Conservation (phyloP, 768 basidiomycete genomes). For the Lepiota venenata region DNA sequence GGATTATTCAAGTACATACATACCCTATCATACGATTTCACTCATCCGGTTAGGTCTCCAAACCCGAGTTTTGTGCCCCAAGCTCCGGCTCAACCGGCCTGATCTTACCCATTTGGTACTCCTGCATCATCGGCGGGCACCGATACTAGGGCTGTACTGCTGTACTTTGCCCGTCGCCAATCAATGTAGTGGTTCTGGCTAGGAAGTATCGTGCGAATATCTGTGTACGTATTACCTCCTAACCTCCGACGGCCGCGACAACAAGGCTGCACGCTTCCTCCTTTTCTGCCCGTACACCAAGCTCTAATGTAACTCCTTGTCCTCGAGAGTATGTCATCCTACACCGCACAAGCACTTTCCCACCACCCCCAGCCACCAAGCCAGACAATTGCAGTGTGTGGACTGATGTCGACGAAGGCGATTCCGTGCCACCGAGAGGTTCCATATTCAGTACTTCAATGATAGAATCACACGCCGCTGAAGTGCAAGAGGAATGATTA, state of each 20-base stretch:
- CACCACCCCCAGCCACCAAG: conserved; percentile 85
- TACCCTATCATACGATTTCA: conserved; percentile 4
- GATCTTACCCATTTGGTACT: not conserved
- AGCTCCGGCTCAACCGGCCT: conserved; percentile 3
- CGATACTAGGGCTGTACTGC: not conserved
- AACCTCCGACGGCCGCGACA: conserved; percentile 84
- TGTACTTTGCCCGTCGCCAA: not conserved
- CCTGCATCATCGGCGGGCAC: conserved; percentile 10
- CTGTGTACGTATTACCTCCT: conserved; percentile 12
- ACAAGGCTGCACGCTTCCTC: conserved; percentile 84
- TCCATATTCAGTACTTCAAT: conserved; percentile 98
- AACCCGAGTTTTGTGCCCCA: not conserved
- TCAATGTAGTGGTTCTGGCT: not conserved
- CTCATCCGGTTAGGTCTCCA: conserved; percentile 10
- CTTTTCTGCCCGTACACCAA: conserved; percentile 89
- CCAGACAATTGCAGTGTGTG: conserved; percentile 96
- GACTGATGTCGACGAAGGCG: conserved; percentile 76
- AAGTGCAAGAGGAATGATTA: conserved; percentile 16
- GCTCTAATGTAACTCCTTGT: conserved; percentile 89
- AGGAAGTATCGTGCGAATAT: conserved; percentile 6
- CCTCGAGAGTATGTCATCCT: conserved; percentile 94
- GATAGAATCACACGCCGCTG: conserved; percentile 95
- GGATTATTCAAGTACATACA: conserved; percentile 9
- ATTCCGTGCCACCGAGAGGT: conserved; percentile 87
- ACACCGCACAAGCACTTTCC: conserved; percentile 93